Evolutionary conservation across 73 alveolate genomes (phyloP).

Genomic region (Tetrahymena malaccensis): DNA sequence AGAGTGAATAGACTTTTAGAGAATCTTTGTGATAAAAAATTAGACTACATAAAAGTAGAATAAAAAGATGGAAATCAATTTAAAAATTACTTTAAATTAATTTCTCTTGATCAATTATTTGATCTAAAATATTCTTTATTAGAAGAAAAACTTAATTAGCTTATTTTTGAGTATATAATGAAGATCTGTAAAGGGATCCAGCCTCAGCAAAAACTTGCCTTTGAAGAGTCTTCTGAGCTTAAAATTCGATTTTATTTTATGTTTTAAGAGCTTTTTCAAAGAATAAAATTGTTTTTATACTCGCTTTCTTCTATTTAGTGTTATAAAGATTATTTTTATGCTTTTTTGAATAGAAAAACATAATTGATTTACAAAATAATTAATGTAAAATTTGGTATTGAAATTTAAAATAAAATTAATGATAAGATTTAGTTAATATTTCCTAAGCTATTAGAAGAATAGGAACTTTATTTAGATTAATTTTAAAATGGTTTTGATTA

Average conservation of each 20-base stretch:
- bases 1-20: neutral
- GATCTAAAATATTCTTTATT: neutral
- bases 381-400: neutral
- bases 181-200: neutral
- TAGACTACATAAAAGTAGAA: neutral
- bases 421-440: neutral
- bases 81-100: neutral
- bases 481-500: neutral
- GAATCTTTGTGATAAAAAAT: neutral
- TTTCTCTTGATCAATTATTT: neutral
- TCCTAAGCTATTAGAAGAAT: neutral
- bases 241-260: neutral
- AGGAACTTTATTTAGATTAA: neutral
- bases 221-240: neutral
- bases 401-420: neutral
- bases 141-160: neutral
- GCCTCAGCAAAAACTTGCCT: neutral
- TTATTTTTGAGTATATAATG: neutral
- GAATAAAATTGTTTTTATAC: neutral
- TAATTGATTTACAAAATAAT: neutral
- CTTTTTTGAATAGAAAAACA: neutral
- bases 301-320: neutral
- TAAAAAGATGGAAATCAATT: neutral
- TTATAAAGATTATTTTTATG: neutral
- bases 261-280: neutral